A percentile compares a stretch with the other conserved stretches of the same genome.
Conservation (phyloP, 176 grass and related monocot genomes). For the Tillandsia leiboldiana region DNA sequence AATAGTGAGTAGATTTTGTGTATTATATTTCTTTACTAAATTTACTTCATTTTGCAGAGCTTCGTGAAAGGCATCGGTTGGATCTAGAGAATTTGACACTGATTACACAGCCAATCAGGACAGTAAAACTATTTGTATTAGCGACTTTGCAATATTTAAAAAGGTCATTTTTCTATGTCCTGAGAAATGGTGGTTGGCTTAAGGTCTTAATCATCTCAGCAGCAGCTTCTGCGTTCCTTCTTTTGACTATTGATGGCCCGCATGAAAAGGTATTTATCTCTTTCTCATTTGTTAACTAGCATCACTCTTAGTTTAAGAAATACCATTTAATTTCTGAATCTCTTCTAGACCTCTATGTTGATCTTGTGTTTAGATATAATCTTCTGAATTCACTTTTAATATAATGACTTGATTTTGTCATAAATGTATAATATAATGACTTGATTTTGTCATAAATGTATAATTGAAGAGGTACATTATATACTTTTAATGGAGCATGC, state of each 20-base stretch:
- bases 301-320: slow-evolving; percentile 1
- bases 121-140: slow-evolving; percentile 47
- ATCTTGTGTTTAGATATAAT: not conserved
- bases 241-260: slow-evolving; percentile 39
- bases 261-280: slow-evolving; percentile 56
- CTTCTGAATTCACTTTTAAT: not conserved
- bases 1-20: too few relatives aligned
- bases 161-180: slow-evolving; percentile 44
- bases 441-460: not conserved
- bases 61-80: slow-evolving; percentile 43
- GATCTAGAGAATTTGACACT: slow-evolving; percentile 64
- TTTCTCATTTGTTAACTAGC: slow-evolving; percentile 11
- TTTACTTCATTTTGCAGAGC: slow-evolving; percentile 40
- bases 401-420: not conserved
- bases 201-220: slow-evolving; percentile 34
- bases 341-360: not conserved
- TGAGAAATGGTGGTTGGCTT: slow-evolving; percentile 37
- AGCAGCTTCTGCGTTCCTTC: slow-evolving; percentile 27
- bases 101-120: slow-evolving; percentile 58
- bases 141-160: slow-evolving; percentile 48
- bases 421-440: not conserved
- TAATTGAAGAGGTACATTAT: not conserved
- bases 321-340: not conserved
- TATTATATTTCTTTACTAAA: not conserved
- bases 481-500: not conserved